Conservation (phyloP, 176 grass and related monocot genomes). For the Rhipidocladum racemiflorum region DNA sequence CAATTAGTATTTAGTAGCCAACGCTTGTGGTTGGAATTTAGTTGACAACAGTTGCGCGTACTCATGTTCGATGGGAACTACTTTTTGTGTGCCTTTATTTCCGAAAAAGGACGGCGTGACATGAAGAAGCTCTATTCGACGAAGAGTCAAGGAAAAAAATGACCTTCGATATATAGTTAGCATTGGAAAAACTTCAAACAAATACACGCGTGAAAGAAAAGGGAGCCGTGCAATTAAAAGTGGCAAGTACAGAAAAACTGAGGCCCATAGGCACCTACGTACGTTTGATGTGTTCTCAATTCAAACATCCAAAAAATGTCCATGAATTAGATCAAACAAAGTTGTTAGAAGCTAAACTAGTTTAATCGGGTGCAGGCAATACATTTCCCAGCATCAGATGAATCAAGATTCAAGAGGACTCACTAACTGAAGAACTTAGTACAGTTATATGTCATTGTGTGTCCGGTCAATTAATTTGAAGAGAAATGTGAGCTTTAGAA, state of each 20-base stretch:
- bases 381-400: background rate
- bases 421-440: background rate
- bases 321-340: slow-evolving; percentile 22
- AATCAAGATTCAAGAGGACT: background rate
- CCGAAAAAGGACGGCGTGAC: background rate
- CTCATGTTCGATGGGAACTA: slow-evolving; percentile 21
- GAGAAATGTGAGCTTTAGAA: background rate
- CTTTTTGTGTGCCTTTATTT: background rate
- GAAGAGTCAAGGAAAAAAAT: background rate
- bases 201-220: slow-evolving; percentile 31
- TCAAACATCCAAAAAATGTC: slow-evolving; percentile 32
- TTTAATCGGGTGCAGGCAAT: slow-evolving; percentile 16
- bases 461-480: slow-evolving; percentile 3
- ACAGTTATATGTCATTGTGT: background rate
- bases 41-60: slow-evolving; percentile 22
- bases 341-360: slow-evolving; percentile 4
- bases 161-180: background rate
- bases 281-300: too few relatives aligned
- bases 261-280: background rate
- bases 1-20: slow-evolving; percentile 39
- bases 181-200: background rate
- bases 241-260: background rate
- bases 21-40: slow-evolving; percentile 30
- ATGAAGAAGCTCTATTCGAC: background rate
- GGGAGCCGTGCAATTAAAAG: slow-evolving; percentile 12